Base-by-base conservation (phyloP, 805 yeast genomes). In the Candida tibetensis region DNA sequence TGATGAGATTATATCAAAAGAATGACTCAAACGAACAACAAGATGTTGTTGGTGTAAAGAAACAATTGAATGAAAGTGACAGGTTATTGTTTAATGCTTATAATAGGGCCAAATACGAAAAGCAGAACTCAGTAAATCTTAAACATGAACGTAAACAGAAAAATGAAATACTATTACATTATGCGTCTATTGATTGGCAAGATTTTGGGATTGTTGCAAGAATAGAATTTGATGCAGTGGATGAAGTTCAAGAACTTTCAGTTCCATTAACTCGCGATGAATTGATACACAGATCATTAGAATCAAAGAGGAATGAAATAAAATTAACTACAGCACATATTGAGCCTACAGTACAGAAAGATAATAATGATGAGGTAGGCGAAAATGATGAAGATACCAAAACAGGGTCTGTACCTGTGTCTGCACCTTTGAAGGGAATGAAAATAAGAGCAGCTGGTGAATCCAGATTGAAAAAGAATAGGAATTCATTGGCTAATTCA, bases 171-270 rank as follows among this genome's bases (percentile, higher is more conserved):
- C 62, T 60, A 40, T 47, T 78, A 4, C 81, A 75, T 29, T 86
- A 73, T 60, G 87, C 90, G 0, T 75, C 84, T 7, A 81, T 88
- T 16, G 89, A 90, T 60, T 91, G 99, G 99, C 81, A 81, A 39
- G 86, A 85, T 45, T 91, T 90, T 53, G 69, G 72, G 2, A 69
- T 86, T 13, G 82, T 86, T 5, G 87, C 81, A 34, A 78, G 82
- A 2, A 69, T 89, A 10, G 79, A 72, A 34, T 82, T 88, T 47
- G 76, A 77, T 12, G 79, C 77, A 2, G 59, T 76, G 5, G 89
- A 82, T 55, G 69, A 72, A 42, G 76, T 72, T 8, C 71, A 77
- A 4, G 82, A 79, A 35, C 61, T 81, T 35, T 69, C 76, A 0
- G 49, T 54, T 7, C 86, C 95, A 0, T 54, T 83, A 35, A 64